These are phyloP conservation scores for Claviceps sp. DNA, from an alignment of 2,329 filamentous ascomycete species.

Conservation along the genomic window DNA sequence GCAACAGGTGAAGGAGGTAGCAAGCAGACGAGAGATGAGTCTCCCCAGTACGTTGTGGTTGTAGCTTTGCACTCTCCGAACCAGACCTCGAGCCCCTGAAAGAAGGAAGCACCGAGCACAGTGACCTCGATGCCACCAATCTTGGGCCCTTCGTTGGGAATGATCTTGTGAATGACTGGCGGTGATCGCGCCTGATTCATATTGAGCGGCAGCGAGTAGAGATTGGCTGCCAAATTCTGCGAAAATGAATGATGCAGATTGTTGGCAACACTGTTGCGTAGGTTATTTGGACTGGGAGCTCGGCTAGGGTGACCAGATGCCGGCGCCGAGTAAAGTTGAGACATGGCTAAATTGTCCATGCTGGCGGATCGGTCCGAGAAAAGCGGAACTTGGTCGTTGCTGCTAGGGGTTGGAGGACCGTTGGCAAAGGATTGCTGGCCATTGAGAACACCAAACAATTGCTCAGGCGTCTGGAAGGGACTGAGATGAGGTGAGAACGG, in stretches of 20 bases:
- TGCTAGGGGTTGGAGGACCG: constrained; percentile 53
- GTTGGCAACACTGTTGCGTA: constrained; percentile 32
- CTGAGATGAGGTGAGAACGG: constrained; percentile 38
- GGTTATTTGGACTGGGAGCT: constrained; percentile 54
- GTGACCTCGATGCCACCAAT: constrained; percentile 80
- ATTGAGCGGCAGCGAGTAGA: constrained; percentile 37
- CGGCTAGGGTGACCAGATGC: constrained; percentile 62
- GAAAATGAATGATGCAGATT: constrained; percentile 29
- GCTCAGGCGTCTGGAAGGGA: constrained; percentile 31
- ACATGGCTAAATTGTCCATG: constrained; percentile 50
- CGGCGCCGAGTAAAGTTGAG: constrained; percentile 58
- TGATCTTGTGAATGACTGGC: constrained; percentile 65
- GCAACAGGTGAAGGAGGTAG: constrained; percentile 56
- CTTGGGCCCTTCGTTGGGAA: constrained; percentile 69
- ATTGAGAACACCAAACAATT: constrained; percentile 30
- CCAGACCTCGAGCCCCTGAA: constrained; percentile 63
- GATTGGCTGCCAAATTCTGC: constrained; percentile 32
- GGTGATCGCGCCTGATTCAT: constrained; percentile 32
- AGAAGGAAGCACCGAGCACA: constrained; percentile 68
- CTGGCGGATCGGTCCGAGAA: constrained; percentile 45
- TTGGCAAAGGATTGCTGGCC: constrained; percentile 32
- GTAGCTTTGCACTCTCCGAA: constrained; percentile 57
- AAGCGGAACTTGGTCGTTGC: constrained; percentile 46
- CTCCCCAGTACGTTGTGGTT: constrained; percentile 69
- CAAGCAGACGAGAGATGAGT: constrained; percentile 66